These are phyloP conservation scores for Coleophoma crateriformis DNA, from an alignment of 2,329 filamentous ascomycete species.

Conservation along the genomic window DNA sequence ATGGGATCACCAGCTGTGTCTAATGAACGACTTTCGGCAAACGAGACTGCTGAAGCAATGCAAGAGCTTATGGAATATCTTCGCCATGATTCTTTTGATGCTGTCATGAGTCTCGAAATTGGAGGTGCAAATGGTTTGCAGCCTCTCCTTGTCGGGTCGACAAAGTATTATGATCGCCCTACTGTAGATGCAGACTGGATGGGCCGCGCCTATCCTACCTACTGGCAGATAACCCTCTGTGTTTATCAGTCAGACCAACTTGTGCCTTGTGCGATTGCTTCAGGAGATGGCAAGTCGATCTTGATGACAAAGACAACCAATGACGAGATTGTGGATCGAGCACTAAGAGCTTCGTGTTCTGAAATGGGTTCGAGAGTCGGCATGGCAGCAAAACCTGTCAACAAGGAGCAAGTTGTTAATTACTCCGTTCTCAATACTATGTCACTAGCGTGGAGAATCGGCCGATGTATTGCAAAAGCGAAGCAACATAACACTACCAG, in stretches of 20 bases:
- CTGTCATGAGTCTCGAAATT: slow-evolving; percentile 32
- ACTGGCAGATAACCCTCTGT: slow-evolving; percentile 38
- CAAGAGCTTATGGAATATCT: slow-evolving; percentile 29
- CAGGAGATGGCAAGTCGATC: slow-evolving; percentile 37
- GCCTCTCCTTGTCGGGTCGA: slow-evolving; percentile 19
- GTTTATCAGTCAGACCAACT: slow-evolving; percentile 33
- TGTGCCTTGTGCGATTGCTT: slow-evolving; percentile 38
- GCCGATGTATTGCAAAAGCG: slow-evolving; percentile 47
- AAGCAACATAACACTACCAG: slow-evolving; percentile 43
- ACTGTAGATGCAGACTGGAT: slow-evolving; percentile 39
- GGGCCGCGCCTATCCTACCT: slow-evolving; percentile 39
- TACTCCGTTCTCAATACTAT: slow-evolving; percentile 34
- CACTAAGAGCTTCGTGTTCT: slow-evolving; percentile 32
- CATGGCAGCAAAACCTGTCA: slow-evolving; percentile 33
- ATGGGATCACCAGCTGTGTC: slow-evolving; percentile 37
- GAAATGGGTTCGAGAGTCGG: slow-evolving; percentile 37
- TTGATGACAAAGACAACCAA: slow-evolving; percentile 35
- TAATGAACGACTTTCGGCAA: slow-evolving; percentile 34
- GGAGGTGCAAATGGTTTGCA: slow-evolving; percentile 35
- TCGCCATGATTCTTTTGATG: slow-evolving; percentile 23
- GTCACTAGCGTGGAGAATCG: slow-evolving; percentile 44
- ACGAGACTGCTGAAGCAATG: slow-evolving; percentile 32
- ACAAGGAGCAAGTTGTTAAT: slow-evolving; percentile 28
- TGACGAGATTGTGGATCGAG: slow-evolving; percentile 35
- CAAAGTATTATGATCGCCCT: slow-evolving; percentile 27